Base-by-base conservation (phyloP, 108 stramenopile genomes). In the Discostella pseudostelligera region DNA sequence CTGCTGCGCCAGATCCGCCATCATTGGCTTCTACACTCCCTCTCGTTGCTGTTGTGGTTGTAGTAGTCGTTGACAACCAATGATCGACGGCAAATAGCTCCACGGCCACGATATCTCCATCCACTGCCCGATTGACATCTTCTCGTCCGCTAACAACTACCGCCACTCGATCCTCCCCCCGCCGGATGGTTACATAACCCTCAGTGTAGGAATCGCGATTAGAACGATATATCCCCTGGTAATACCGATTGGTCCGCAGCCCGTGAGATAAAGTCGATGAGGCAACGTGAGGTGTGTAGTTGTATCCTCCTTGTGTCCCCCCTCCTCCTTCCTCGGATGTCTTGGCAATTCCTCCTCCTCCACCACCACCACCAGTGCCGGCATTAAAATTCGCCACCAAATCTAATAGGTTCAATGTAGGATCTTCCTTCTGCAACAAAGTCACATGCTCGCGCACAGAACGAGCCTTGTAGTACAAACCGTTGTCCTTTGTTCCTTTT, bases 81-180 rank as follows among this genome's bases (percentile, higher is more conserved):
- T 80, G 48, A 19, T 77, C 75, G 19, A 90, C 45, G 9, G 83
- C 56, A 55, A 85, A 70, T 42, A 94, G 62, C 35, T 87, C 87
- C 48, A 99, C 75, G 5, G 95, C 96, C 17, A 99, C 99, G 12
- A 95, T 63, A 67, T 99, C 99, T 1, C 97, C 99, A 61, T 98
- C 96, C 20, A 98, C 79, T 0, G 96, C 97, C 43, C 99, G 81
- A 78, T 99, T 99, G 21, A 95, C 78, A 78, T 92, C 70, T 39
- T 39, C 20, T 12, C 36, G 40, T 3, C 88, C 86, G 24, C 62
- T 19, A 29, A 97, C 78, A 3, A 82, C 81, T 16, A 93, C 84
- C 16, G 86, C 87, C 20, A 92, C 82, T n/a, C 87, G 55, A 46
- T 92, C 89, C 7, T 87, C 85, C 26, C 87, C 88, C 26, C 81